These are phyloP conservation scores for Magnolia sinica DNA, from an alignment of 164 flowering plant species.

Conservation along the genomic window DNA sequence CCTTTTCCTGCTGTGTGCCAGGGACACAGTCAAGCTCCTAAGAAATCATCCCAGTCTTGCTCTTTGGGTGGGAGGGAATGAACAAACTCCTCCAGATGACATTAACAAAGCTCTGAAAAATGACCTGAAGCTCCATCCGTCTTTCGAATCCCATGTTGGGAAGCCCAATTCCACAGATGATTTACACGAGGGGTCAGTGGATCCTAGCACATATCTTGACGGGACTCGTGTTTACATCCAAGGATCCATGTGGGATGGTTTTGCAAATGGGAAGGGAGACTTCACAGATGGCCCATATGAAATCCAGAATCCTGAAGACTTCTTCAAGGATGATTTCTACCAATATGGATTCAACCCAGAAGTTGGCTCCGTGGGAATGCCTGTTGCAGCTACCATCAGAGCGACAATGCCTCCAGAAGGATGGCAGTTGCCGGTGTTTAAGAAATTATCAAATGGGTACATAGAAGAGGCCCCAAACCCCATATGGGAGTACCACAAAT, in stretches of 20 bases:
- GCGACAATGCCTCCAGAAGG: conserved; percentile 96
- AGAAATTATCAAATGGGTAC: conserved; percentile 52
- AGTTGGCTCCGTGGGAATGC: conserved; percentile 96
- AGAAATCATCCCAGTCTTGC: conserved; percentile 97
- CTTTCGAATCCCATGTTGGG: conserved; percentile 30
- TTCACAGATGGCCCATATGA: conserved; percentile 94
- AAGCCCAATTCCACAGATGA: conserved; percentile 21
- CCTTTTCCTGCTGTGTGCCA: conserved; percentile 83
- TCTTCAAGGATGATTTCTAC: conserved; percentile 75
- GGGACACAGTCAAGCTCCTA: conserved; percentile 91
- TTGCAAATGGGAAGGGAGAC: conserved; percentile 85
- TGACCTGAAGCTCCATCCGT: conserved; percentile 75
- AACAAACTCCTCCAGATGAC: conserved; percentile 87
- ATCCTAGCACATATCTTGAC: conserved; percentile 93
- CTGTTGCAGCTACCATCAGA: conserved; percentile 92
- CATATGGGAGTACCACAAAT: conserved; percentile 90
- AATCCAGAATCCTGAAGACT: conserved; percentile 90
- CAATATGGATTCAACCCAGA: conserved; percentile 94
- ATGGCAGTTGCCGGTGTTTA: conserved; percentile 84
- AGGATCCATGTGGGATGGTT: conserved; percentile 99
- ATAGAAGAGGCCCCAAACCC: conserved; percentile 83
- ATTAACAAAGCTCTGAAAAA: conserved; percentile 67
- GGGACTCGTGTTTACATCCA: conserved; percentile 83
- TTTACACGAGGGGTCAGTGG: conserved; percentile 18
- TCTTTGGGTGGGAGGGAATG: conserved; percentile 99